Percentiles rank a stretch among this genome's conserved stretches.
These are phyloP conservation scores for Leccinum pachyderme DNA, from an alignment of 1,284 basidiomycete species.

Conservation along the genomic window DNA sequence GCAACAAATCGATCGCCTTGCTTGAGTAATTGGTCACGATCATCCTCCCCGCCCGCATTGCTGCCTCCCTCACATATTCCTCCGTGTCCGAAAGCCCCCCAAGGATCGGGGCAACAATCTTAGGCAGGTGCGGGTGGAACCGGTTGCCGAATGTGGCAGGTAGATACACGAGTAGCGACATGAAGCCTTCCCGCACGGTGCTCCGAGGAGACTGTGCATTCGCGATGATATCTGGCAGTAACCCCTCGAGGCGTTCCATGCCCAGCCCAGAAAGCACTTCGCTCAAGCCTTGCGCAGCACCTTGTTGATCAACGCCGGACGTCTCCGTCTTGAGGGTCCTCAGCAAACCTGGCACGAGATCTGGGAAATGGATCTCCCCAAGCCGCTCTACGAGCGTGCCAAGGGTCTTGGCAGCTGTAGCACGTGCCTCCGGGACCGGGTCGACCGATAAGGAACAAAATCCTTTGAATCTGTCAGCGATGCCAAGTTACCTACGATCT, in stretches of 20 bases:
- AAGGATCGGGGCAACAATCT: conserved; percentile 93
- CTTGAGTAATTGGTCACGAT: conserved; percentile 94
- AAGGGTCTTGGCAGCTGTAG: conserved; percentile 96
- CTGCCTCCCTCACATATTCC: conserved; percentile 93
- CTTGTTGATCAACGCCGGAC: conserved; percentile 95
- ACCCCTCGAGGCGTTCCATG: conserved; percentile 93
- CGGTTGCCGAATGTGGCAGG: conserved; percentile 95
- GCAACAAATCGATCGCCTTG: conserved; percentile 89
- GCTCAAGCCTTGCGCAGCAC: conserved; percentile 95
- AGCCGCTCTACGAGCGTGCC: conserved; percentile 96
- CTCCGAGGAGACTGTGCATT: conserved; percentile 89
- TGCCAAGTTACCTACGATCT: conserved; percentile 96
- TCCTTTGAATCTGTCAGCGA: conserved; percentile 95
- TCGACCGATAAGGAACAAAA: conserved; percentile 95
- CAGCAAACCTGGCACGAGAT: conserved; percentile 89
- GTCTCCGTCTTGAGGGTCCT: conserved; percentile 91
- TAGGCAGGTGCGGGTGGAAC: conserved; percentile 94
- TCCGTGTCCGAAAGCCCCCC: conserved; percentile 91
- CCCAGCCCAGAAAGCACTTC: conserved; percentile 96
- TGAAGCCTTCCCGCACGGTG: conserved; percentile 97
- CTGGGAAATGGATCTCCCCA: conserved; percentile 94
- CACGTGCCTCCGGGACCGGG: conserved; percentile 95
- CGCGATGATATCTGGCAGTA: conserved; percentile 92
- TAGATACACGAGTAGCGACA: conserved; percentile 95
- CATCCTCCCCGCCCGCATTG: conserved; percentile 99